A percentile compares a stretch with the other conserved stretches of the same genome.
Evolutionary conservation across 805 yeast genomes (phyloP).

Genomic region (Starmerella bombi): DNA sequence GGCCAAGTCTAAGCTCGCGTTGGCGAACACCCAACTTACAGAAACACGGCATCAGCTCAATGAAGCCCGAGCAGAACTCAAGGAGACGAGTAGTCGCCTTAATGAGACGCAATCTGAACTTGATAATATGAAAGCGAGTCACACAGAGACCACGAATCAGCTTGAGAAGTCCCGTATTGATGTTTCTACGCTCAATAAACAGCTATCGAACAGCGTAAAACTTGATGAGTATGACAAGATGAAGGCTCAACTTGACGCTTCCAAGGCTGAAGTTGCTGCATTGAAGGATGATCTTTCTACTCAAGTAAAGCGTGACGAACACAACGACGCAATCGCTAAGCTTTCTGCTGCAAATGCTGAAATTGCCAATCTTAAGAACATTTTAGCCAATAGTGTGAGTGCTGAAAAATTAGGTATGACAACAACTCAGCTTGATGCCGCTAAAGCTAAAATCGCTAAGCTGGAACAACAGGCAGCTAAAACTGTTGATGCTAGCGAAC

Average conservation of each 20-base stretch:
- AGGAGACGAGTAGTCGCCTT: neutral
- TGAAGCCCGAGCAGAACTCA: neutral
- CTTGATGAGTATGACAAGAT: neutral
- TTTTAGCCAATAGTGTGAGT: neutral
- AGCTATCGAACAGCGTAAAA: constrained; percentile 26
- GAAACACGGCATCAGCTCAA: neutral
- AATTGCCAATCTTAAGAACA: neutral
- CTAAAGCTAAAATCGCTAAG: neutral
- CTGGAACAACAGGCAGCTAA: neutral
- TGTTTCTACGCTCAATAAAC: constrained; percentile 33
- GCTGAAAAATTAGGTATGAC: neutral
- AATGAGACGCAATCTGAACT: neutral
- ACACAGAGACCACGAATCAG: constrained; percentile 15
- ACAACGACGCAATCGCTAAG: neutral
- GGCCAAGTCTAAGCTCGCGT: neutral
- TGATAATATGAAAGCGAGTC: constrained; percentile 1
- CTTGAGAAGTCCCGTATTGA: constrained; percentile 12
- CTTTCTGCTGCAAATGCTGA: neutral
- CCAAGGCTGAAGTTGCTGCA: neutral
- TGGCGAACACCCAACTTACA: neutral
- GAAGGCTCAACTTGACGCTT: neutral
- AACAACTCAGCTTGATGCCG: neutral
- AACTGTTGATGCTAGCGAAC: neutral
- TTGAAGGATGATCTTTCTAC: neutral
- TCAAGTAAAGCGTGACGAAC: neutral